Evolutionary conservation across 495 filamentous ascomycete species (phyloP).

Genomic region (Penicillium silybi): DNA sequence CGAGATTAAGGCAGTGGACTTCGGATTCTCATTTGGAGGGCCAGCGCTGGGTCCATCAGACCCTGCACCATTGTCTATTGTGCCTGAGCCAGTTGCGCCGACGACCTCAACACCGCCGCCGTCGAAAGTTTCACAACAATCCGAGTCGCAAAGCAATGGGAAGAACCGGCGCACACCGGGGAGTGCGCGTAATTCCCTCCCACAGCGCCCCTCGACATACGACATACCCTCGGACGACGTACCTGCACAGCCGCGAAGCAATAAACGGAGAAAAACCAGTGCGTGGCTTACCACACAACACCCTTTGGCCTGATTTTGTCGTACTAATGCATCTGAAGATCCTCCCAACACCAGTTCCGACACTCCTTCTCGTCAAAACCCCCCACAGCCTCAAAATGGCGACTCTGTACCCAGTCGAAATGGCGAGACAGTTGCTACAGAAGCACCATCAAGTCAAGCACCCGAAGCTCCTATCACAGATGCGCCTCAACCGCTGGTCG

Average conservation of each 20-base stretch:
- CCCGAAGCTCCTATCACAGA: neutral
- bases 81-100: conserved; percentile 18
- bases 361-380: conserved; percentile 2
- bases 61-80: conserved; percentile 13
- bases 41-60: conserved; percentile 6
- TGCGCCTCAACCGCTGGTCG: neutral
- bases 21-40: conserved; percentile 49
- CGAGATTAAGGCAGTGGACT: conserved; percentile 45
- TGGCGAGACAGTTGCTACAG: conserved; percentile 1
- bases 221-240: conserved; percentile 23
- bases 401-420: conserved; percentile 4
- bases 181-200: conserved; percentile 24
- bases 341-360: conserved; percentile 1
- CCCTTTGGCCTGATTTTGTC: neutral
- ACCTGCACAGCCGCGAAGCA: conserved; percentile 15
- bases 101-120: conserved; percentile 10
- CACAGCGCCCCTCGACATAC: conserved; percentile 24
- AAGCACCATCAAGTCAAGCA: neutral
- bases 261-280: conserved; percentile 22
- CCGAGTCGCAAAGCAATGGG: conserved; percentile 2
- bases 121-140: conserved; percentile 10
- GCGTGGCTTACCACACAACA: neutral
- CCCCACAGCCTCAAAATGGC: neutral
- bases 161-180: conserved; percentile 16
- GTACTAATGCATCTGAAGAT: conserved; percentile 14